Base-by-base conservation (phyloP, 768 basidiomycete species). In the Hortiboletus flavorubellus region DNA sequence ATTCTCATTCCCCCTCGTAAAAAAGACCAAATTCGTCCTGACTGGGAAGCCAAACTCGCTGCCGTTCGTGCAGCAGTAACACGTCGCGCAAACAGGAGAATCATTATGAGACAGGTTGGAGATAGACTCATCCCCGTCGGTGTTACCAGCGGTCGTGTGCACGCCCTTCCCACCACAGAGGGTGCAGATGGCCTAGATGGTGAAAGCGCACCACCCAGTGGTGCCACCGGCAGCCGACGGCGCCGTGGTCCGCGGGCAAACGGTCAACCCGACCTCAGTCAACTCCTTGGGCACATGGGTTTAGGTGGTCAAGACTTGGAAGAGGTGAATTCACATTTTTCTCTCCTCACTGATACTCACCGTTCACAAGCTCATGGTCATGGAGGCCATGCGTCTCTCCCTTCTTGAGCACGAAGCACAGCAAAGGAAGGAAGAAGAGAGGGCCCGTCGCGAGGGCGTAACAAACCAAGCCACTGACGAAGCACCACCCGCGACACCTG, bases 91-190 rank as follows among this genome's bases (percentile, higher is more conserved):
- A 95, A 96, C 68, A 80, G 97, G 65, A 82, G 97, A 43, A 96
- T 98, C 69, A 89, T 99, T 52, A 98, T 99, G 94, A 86, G 97
- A 42, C 93, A 98, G 72, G 93, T 98, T 33, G 97, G 97, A 52
- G 97, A 98, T 72, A 84, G 95, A 34, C 87, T 99, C 51, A 90
- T 99, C 56, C 97, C 97, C 31, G 92, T 99, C 23, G 97, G 97
- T 29, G 91, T 97, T 57, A 95, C 94, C 3, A 94, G 92, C 63
- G 93, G 86, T 54, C 82, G 91, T 23, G 83, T 89, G 50, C 88
- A 89, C 61, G 74, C 87, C 30, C 75, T 92, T 34, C 70, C 71
- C 2, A 77, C 82, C 18, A 79, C 86, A 54, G 86, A 86, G 55
- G 81, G 65, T 30, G 60, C 73, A n/a, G 76, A 76, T 50, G 75